Evolutionary conservation across 1,284 basidiomycete genomes (phyloP).

Genomic region (Schizophyllum commune): DNA sequence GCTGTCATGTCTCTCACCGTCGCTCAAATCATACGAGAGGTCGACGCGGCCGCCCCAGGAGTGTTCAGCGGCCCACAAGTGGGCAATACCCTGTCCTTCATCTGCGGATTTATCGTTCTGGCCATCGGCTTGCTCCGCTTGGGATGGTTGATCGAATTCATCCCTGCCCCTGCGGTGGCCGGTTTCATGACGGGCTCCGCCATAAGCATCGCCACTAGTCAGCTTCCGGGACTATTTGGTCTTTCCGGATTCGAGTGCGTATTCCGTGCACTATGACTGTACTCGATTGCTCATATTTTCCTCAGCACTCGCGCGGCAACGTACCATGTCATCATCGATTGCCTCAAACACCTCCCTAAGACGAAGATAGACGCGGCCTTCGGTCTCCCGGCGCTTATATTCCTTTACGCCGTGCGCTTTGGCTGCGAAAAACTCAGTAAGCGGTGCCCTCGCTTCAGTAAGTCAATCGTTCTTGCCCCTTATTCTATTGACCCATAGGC

Average conservation of each 20-base stretch:
- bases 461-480: slow-evolving; percentile 14
- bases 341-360: slow-evolving; percentile 72
- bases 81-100: slow-evolving; percentile 80
- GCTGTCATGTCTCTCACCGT: slow-evolving; percentile 95
- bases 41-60: slow-evolving; percentile 45
- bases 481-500: slow-evolving; percentile 2
- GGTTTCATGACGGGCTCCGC: slow-evolving; percentile 93
- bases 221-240: slow-evolving; percentile 83
- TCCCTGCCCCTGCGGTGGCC: slow-evolving; percentile 84
- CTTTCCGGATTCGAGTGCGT: slow-evolving; percentile 74
- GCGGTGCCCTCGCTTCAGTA: slow-evolving; percentile 63
- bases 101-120: slow-evolving; percentile 91
- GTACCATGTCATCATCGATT: slow-evolving; percentile 88
- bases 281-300: slow-evolving; percentile 1
- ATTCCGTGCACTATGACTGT: not conserved
- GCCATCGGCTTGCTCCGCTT: slow-evolving; percentile 87
- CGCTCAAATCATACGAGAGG: slow-evolving; percentile 71
- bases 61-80: slow-evolving; percentile 67
- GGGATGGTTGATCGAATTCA: slow-evolving; percentile 96
- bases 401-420: slow-evolving; percentile 73
- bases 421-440: slow-evolving; percentile 49
- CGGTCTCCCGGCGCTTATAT: slow-evolving; percentile 71
- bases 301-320: slow-evolving; percentile 75
- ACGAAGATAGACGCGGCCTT: slow-evolving; percentile 84
- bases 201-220: slow-evolving; percentile 79